A percentile compares a stretch with the other conserved stretches of the same genome.
Conservation (phyloP, 1,139 yeast genomes). For the Diutina catenulata region DNA sequence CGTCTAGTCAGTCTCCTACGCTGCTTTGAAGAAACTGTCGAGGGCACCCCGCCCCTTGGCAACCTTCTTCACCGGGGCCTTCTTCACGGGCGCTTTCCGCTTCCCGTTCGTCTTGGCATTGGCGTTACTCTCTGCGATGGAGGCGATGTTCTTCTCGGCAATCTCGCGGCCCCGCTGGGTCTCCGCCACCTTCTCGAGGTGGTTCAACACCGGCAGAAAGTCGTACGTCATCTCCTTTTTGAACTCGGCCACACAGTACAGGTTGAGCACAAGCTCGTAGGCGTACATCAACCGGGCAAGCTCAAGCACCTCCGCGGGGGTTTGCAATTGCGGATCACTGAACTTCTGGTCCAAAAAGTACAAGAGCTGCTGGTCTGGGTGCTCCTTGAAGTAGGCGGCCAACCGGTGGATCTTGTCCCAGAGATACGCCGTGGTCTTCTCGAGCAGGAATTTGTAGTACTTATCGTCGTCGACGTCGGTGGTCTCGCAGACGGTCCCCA, state of each 20-base stretch:
- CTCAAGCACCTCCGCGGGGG: conserved; percentile 19
- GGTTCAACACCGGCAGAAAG: conserved; percentile 19
- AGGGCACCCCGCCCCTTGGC: conserved; percentile 50
- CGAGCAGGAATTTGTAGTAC: conserved; percentile 32
- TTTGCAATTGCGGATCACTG: conserved; percentile 11
- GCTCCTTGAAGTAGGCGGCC: conserved; percentile 37
- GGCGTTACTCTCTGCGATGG: conserved; percentile 13
- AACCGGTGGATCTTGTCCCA: conserved; percentile 37
- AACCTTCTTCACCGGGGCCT: conserved; percentile 22
- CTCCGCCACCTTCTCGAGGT: conserved; percentile 17
- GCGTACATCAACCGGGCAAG: conserved; percentile 15
- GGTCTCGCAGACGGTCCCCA: conserved; percentile 26
- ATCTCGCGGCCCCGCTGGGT: conserved; percentile 18
- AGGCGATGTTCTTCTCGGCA: conserved; percentile 26
- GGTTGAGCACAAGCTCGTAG: conserved; percentile 20
- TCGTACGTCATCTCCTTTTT: conserved; percentile 14
- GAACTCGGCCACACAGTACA: conserved; percentile 14
- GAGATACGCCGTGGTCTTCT: conserved; percentile 15
- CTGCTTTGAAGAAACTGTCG: conserved; percentile 42
- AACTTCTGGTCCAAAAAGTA: conserved; percentile 21
- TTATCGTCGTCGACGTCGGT: conserved; percentile 35
- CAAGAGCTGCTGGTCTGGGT: conserved; percentile 21
- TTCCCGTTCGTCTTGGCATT: conserved; percentile 8
- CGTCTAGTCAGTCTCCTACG: no score
- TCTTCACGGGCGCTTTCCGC: conserved; percentile 13